Conservation (phyloP, 306 rosid genomes). For the Boehmeria nivea region DNA sequence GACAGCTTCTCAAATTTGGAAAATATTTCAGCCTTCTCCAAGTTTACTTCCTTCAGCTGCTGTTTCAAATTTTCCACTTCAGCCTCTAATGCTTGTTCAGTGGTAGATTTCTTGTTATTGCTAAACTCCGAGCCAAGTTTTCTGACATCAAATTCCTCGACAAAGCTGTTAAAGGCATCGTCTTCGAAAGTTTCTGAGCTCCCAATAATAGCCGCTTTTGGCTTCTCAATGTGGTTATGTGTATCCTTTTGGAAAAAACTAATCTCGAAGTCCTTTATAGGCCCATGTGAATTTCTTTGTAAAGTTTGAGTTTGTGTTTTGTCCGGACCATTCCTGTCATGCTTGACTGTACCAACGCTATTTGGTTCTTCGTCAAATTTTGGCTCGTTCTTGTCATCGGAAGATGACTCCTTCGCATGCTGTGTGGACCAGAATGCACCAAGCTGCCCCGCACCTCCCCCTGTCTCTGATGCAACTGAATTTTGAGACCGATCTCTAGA, state of each 20-base stretch:
- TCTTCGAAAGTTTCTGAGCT: slow-evolving; percentile 46
- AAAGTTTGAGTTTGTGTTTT: slow-evolving; percentile 33
- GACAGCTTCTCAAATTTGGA: slow-evolving; percentile 89
- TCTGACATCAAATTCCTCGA: slow-evolving; percentile 65
- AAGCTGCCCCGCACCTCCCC: slow-evolving; percentile 56
- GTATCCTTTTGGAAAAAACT: slow-evolving; percentile 47
- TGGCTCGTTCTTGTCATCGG: slow-evolving; percentile 40
- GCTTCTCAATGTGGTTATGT: too few relatives aligned
- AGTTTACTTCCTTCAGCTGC: slow-evolving; percentile 65
- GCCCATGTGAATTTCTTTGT: slow-evolving; percentile 36
- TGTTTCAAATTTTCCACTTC: slow-evolving; percentile 71
- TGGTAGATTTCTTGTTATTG: slow-evolving; percentile 41
- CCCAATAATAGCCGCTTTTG: too few relatives aligned
- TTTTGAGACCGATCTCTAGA: too few relatives aligned
- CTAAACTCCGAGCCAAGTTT: slow-evolving; percentile 40
- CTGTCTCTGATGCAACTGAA: slow-evolving; percentile 43
- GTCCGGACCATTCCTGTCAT: slow-evolving; percentile 34
- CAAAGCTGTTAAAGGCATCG: slow-evolving; percentile 66
- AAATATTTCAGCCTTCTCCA: slow-evolving; percentile 78
- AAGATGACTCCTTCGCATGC: slow-evolving; percentile 56
- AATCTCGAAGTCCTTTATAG: slow-evolving; percentile 58
- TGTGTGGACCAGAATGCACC: slow-evolving; percentile 93
- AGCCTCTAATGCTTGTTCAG: slow-evolving; percentile 67
- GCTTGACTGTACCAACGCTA: too few relatives aligned
- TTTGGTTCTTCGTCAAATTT: slow-evolving; percentile 67